Evolutionary conservation across 257 asterid species (phyloP).

Genomic region (Solanum okadae): DNA sequence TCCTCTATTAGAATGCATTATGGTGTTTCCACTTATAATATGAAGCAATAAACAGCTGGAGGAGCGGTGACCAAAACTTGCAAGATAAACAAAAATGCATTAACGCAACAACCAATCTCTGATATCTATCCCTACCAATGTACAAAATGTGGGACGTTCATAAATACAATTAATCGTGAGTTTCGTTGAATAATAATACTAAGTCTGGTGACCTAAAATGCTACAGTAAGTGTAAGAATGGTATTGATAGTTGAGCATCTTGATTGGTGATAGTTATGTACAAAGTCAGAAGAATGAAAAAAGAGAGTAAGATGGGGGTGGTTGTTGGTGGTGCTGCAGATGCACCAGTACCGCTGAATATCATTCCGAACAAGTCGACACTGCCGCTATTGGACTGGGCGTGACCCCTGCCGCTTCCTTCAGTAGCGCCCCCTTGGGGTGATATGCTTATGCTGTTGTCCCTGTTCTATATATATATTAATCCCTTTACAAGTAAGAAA

Average conservation of each 20-base stretch:
- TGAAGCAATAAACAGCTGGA: not conserved
- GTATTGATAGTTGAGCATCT: not conserved
- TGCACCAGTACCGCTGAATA: constrained; percentile 10
- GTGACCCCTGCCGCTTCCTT: not conserved
- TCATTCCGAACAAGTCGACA: constrained; percentile 10
- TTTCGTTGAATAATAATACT: not conserved
- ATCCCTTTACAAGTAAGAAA: not conserved
- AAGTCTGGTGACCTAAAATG: not conserved
- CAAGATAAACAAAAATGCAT: not conserved
- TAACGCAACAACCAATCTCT: not conserved
- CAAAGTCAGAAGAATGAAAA: constrained; percentile 9
- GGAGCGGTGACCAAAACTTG: too few relatives aligned
- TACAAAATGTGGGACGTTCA: not conserved
- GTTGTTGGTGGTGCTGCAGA: constrained; percentile 2
- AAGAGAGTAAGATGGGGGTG: not conserved
- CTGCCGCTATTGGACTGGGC: constrained; percentile 1
- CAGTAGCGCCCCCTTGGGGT: constrained; percentile 7
- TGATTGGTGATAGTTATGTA: not conserved
- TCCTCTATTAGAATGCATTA: not conserved
- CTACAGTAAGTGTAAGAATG: not conserved
- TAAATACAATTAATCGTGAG: not conserved
- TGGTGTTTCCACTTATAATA: not conserved
- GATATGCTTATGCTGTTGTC: constrained; percentile 5
- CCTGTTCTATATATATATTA: not conserved
- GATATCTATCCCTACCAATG: not conserved